Conservation (phyloP, 2,329 filamentous ascomycete species). For the Magnaporthiopsis incrustans region DNA sequence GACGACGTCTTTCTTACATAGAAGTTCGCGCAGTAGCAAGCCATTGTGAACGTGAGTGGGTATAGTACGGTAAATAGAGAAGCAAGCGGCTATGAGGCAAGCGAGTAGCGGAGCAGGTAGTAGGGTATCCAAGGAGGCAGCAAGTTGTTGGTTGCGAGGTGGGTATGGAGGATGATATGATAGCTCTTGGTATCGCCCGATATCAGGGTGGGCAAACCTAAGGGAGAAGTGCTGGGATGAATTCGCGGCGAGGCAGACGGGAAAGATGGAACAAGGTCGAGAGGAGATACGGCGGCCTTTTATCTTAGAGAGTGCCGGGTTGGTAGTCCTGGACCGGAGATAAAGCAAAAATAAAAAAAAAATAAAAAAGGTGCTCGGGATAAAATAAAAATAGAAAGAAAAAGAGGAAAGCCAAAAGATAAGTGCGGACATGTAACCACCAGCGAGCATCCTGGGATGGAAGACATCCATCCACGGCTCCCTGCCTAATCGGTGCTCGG, state of each 20-base stretch:
- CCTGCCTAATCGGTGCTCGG: background rate
- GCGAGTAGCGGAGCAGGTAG: background rate
- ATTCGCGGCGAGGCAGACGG: background rate
- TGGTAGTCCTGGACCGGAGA: background rate
- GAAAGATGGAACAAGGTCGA: background rate
- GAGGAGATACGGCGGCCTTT: background rate
- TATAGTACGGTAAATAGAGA: background rate
- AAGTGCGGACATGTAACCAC: background rate
- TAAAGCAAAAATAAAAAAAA: background rate
- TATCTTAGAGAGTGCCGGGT: background rate
- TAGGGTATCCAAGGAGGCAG: background rate
- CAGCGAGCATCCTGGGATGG: background rate
- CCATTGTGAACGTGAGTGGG: slow-evolving; percentile 2
- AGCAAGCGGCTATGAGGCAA: too few relatives aligned
- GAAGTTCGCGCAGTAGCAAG: slow-evolving; percentile 7
- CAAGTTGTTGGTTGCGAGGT: background rate
- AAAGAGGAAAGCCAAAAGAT: background rate
- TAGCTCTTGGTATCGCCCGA: background rate
- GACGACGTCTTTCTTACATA: background rate
- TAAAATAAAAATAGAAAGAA: background rate
- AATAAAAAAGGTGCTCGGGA: background rate
- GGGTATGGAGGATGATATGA: background rate
- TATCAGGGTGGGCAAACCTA: background rate
- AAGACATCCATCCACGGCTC: background rate
- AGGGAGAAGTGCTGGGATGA: background rate